Percentiles rank a stretch among this genome's conserved stretches.
Evolutionary conservation across 148 eudicot species (phyloP).

Genomic region (Rhododendron vialii): DNA sequence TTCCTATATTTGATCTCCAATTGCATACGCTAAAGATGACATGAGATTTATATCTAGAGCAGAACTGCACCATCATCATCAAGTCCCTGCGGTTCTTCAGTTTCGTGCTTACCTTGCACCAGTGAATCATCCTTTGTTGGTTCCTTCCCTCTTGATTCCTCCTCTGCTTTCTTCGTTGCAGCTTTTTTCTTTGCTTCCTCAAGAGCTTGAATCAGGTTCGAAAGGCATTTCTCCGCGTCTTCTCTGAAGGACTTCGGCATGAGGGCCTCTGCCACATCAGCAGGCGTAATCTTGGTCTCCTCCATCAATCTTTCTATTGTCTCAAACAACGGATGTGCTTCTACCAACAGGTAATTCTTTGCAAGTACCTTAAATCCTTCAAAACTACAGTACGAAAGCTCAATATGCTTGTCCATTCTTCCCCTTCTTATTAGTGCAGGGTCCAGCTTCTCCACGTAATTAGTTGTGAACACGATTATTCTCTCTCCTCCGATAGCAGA

Average conservation of each 20-base stretch:
- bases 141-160: constrained; percentile 3
- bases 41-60: neutral
- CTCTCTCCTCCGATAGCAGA: constrained; percentile 56
- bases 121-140: neutral
- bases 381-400: constrained; percentile 45
- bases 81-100: neutral
- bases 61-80: neutral
- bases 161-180: neutral
- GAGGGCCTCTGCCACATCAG: constrained; percentile 50
- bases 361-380: constrained; percentile 54
- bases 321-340: constrained; percentile 36
- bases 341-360: constrained; percentile 44
- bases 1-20: neutral
- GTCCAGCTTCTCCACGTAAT: constrained; percentile 52
- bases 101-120: constrained; percentile 11
- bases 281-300: constrained; percentile 34
- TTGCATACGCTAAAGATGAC: neutral
- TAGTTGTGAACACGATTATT: constrained; percentile 54
- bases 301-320: constrained; percentile 22
- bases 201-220: constrained; percentile 31
- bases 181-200: constrained; percentile 25
- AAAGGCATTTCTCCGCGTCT: constrained; percentile 25
- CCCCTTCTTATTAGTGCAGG: constrained; percentile 59
- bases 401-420: constrained; percentile 61
- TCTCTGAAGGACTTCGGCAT: constrained; percentile 36